Base-by-base conservation (phyloP, 495 filamentous ascomycete genomes). In the Aspergillus haitiensis region DNA sequence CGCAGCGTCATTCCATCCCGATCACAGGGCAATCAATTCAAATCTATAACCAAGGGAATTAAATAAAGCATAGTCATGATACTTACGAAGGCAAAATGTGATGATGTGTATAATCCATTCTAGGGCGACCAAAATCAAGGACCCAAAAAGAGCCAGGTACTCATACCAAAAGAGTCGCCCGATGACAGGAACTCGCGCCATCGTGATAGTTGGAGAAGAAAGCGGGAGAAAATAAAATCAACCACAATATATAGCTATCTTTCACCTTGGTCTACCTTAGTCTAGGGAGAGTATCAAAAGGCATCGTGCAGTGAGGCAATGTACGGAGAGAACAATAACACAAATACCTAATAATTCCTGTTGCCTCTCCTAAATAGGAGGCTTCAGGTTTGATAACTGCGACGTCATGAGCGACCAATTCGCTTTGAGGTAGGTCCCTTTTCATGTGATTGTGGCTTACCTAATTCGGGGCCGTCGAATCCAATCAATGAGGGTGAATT, bases 21-120 rank as follows among this genome's bases (percentile, higher is more conserved):
- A 44, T 10, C 36, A 15, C 15, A 56, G 11, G 32, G 33, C 9
- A 16, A 8, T n/a, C 13, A 6, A 31, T 9, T 18, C 1, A 7
- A 6, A 7, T 34, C 54, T 27, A 15, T 47, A 31, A 33, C 21
- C 15, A 56, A 8, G 32, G 33, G 15, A 32, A 8, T n/a, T 9
- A 6, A 31, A 6, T 18, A 6, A 5, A 6, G 1, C 18, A 40
- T 27, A 15, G 47, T 33, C 21, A 56, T 34, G 18, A 8, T 15
- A 75, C 88, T 76, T 75, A 94, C 90, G 94, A 40, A 98, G 82
- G 52, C 89, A 89, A 52, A 97, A 85, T 2, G 94, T 98, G 52
- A 97, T 86, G n/a, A 97, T 73, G 57, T 93, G 83, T 61, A 96
- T 86, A 52, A 95, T 65, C 32, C 82, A 85, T 72, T 98, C 94